Conservation (phyloP, 148 eudicot genomes). For the Nyssa sinensis region DNA sequence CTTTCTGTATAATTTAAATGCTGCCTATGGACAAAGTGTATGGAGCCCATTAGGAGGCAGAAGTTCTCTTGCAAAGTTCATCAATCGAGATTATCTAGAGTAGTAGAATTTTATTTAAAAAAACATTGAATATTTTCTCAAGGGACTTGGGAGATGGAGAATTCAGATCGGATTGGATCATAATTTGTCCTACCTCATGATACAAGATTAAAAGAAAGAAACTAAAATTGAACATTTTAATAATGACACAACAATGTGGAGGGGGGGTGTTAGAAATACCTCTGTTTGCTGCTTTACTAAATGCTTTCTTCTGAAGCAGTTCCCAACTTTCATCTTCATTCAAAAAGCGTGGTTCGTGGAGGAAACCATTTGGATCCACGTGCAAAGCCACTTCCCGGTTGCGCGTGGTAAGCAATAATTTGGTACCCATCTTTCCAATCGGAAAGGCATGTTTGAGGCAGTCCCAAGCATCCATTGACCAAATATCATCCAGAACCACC, state of each 20-base stretch:
- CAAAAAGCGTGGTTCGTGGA: conserved; percentile 6
- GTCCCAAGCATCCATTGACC: conserved; percentile 14
- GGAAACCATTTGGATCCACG: conserved; percentile 3
- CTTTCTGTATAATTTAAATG: too few relatives aligned
- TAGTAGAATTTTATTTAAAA: too few relatives aligned
- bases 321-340: conserved; percentile 19
- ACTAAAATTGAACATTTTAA: neutral
- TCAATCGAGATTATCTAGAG: too few relatives aligned
- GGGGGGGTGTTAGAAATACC: too few relatives aligned
- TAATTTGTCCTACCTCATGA: too few relatives aligned
- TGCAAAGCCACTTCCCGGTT: neutral
- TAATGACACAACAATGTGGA: neutral
- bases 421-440: neutral
- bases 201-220: too few relatives aligned
- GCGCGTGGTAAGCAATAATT: conserved; percentile 21
- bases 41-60: too few relatives aligned
- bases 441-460: conserved; percentile 12
- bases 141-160: too few relatives aligned
- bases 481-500: conserved; percentile 26
- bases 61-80: too few relatives aligned
- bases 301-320: conserved; percentile 15
- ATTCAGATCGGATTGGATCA: too few relatives aligned
- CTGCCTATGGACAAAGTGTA: too few relatives aligned
- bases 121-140: too few relatives aligned
- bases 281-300: neutral